These are phyloP conservation scores for Dactylellina cionopaga DNA, from an alignment of 2,329 filamentous ascomycete genomes.

Conservation along the genomic window DNA sequence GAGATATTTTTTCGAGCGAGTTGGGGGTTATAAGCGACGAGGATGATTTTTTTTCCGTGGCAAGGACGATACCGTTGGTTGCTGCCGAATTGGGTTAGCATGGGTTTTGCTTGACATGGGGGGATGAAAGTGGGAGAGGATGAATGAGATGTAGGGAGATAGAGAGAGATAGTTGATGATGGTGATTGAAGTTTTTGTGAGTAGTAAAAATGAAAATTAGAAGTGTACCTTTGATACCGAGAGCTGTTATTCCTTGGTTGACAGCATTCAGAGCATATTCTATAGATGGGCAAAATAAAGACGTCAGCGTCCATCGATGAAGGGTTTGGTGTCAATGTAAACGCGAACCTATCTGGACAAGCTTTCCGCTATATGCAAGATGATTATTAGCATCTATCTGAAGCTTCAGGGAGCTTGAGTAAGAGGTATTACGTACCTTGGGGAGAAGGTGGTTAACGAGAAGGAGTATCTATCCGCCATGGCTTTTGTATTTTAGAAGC, in stretches of 20 bases:
- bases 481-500: conserved; percentile 56
- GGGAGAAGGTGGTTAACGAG: conserved; percentile 98
- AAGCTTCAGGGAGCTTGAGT: conserved; percentile 27
- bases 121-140: neutral
- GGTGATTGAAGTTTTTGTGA: neutral
- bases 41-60: conserved; percentile 99
- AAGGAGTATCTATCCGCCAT: conserved; percentile 99
- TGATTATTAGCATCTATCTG: conserved; percentile 9
- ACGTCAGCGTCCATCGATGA: conserved; percentile 6
- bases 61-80: conserved; percentile 97
- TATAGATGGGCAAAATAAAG: conserved; percentile 61
- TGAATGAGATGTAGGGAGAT: neutral
- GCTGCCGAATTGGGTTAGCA: conserved; percentile 66
- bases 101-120: conserved; percentile 47
- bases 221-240: conserved; percentile 94
- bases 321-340: neutral
- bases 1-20: conserved; percentile 95
- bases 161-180: neutral
- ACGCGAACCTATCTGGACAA: conserved; percentile 90
- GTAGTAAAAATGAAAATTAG: neutral
- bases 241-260: conserved; percentile 97
- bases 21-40: conserved; percentile 94
- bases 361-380: conserved; percentile 78
- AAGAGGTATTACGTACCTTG: conserved; percentile 74
- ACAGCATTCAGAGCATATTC: conserved; percentile 99